phyloP scores from a whole-genome alignment of 305 asterid species.

The Solanum hybrid region DNA sequence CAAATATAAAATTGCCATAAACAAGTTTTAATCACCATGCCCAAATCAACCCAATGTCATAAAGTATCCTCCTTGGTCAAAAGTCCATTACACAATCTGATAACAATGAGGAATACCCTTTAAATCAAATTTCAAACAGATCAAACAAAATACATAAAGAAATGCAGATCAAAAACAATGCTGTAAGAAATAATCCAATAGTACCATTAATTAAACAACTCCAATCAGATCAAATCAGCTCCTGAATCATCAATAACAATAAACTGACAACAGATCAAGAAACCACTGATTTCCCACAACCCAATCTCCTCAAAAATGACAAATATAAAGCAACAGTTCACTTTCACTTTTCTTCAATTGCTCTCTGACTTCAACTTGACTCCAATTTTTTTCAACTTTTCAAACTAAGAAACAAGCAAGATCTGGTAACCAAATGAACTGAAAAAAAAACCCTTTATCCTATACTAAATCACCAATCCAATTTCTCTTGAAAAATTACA shows the following conservation, averaged over 20 bases:
- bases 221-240: slow-evolving; percentile 13
- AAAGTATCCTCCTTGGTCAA: not conserved
- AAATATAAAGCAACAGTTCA: slow-evolving; percentile 1
- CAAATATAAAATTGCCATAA: not conserved
- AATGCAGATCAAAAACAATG: slow-evolving; percentile 7
- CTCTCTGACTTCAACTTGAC: slow-evolving; percentile 3
- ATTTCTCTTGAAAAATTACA: not conserved
- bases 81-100: not conserved
- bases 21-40: not conserved
- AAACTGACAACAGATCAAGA: not conserved
- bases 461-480: not conserved
- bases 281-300: not conserved
- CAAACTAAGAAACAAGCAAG: not conserved
- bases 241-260: not conserved
- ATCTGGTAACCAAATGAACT: slow-evolving; percentile 4
- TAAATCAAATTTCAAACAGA: not conserved
- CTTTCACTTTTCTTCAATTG: slow-evolving; percentile 6
- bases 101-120: not conserved
- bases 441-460: not conserved
- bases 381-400: not conserved
- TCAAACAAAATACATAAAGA: not conserved
- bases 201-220: slow-evolving; percentile 10
- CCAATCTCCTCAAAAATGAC: not conserved
- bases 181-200: not conserved
- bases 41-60: not conserved